These are phyloP conservation scores for Colletotrichum higginsianum DNA, from an alignment of 2,329 filamentous ascomycete species.

Conservation along the genomic window DNA sequence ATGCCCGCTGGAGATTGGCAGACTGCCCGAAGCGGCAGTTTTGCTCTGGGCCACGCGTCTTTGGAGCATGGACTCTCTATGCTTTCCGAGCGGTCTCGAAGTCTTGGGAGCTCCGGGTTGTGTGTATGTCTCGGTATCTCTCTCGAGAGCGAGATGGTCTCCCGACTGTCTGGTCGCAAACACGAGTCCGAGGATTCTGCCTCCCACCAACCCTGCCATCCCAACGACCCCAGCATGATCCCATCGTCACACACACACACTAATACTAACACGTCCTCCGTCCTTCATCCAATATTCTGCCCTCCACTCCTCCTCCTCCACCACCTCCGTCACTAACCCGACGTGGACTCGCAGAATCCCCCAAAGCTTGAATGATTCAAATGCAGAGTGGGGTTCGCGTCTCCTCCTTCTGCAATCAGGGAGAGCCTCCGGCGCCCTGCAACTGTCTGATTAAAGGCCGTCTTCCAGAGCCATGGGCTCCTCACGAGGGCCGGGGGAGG, in stretches of 20 bases:
- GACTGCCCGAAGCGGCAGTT: constrained; percentile 15
- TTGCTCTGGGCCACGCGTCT: constrained; percentile 1
- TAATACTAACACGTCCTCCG: not conserved
- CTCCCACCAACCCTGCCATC: constrained; percentile 13
- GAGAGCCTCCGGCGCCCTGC: constrained; percentile 11
- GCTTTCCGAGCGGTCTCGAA: not conserved
- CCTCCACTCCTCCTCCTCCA: not conserved
- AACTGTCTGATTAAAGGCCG: constrained; percentile 20
- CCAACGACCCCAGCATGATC: constrained; percentile 1
- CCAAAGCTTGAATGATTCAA: constrained; percentile 21
- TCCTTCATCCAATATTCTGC: not conserved
- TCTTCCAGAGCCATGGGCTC: constrained; percentile 22
- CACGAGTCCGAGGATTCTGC: not conserved
- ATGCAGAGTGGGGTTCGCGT: not conserved
- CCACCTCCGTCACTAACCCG: not conserved
- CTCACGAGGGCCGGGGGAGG: not conserved
- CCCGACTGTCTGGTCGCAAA: not conserved
- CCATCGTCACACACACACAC: not conserved
- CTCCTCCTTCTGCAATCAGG: constrained; percentile 11
- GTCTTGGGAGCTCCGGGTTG: not conserved
- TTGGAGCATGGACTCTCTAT: not conserved
- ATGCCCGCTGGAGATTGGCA: constrained; percentile 13
- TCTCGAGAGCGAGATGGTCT: no score
- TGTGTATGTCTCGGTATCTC: not conserved
- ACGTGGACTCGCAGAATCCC: constrained; percentile 17